phyloP scores from a whole-genome alignment of 1,139 yeast species.

The Suhomyces bokatorum region DNA sequence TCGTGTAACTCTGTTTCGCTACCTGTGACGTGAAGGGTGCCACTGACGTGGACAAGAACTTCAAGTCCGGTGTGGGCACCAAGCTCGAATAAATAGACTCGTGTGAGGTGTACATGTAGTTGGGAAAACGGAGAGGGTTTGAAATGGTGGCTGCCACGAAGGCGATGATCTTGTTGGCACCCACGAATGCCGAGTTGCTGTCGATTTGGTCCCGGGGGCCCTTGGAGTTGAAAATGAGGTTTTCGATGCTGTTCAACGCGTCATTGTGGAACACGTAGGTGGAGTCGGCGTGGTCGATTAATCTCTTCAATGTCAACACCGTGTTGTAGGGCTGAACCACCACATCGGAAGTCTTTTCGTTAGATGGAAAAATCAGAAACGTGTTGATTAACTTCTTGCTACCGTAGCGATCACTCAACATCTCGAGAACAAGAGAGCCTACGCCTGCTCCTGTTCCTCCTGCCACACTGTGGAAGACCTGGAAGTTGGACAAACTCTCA shows the following conservation, averaged over 20 bases:
- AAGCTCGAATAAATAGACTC: slow-evolving; percentile 81
- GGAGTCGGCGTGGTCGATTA: slow-evolving; percentile 83
- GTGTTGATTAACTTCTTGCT: slow-evolving; percentile 83
- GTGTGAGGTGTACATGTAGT: slow-evolving; percentile 84
- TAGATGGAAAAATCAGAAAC: slow-evolving; percentile 81
- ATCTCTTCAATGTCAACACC: slow-evolving; percentile 72
- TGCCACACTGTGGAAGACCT: slow-evolving; percentile 91
- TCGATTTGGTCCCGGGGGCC: slow-evolving; percentile 17
- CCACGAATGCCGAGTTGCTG: slow-evolving; percentile 56
- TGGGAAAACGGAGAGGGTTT: slow-evolving; percentile 86
- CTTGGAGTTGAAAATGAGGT: slow-evolving; percentile 36
- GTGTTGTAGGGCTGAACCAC: slow-evolving; percentile 97
- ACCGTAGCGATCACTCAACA: slow-evolving; percentile 72
- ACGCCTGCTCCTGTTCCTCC: slow-evolving; percentile 98
- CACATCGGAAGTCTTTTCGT: slow-evolving; percentile 79
- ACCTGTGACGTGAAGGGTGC: slow-evolving; percentile 72
- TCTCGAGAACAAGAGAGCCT: slow-evolving; percentile 80
- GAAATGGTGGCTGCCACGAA: slow-evolving; percentile 84
- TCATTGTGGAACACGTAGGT: slow-evolving; percentile 89
- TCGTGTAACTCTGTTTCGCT: slow-evolving; percentile 55
- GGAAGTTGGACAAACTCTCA: slow-evolving; percentile 88
- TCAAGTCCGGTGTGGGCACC: slow-evolving; percentile 87
- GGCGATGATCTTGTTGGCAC: slow-evolving; percentile 82
- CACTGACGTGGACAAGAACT: slow-evolving; percentile 81
- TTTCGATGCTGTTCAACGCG: slow-evolving; percentile 69